phyloP scores from a whole-genome alignment of 2,329 filamentous ascomycete genomes.

The Exserohilum turcica region DNA sequence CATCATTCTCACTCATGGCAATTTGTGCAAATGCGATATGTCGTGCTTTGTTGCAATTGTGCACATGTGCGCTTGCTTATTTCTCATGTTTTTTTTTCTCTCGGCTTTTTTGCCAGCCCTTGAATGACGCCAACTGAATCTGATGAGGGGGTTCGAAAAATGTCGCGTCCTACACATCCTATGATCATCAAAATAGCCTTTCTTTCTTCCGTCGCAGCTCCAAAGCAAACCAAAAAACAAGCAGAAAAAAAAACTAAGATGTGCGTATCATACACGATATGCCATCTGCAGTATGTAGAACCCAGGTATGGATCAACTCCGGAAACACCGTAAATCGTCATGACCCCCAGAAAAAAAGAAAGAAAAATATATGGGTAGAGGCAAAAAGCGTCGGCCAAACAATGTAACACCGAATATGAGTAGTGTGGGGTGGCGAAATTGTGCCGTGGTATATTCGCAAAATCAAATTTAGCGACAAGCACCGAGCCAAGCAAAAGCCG shows the following conservation, averaged over 20 bases:
- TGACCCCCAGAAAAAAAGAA: not conserved
- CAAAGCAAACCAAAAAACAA: not conserved
- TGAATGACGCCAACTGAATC: too few relatives aligned
- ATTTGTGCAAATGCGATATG: too few relatives aligned
- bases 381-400: not conserved
- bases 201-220: not conserved
- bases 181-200: too few relatives aligned
- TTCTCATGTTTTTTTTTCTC: too few relatives aligned
- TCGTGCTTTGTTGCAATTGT: too few relatives aligned
- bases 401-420: not conserved
- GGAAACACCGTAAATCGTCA: not conserved
- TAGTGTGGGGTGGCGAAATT: conserved; percentile 2
- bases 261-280: not conserved
- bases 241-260: not conserved
- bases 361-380: not conserved
- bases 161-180: too few relatives aligned
- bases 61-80: too few relatives aligned
- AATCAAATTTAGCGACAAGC: conserved; percentile 10
- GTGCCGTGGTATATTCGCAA: conserved; percentile 15
- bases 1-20: too few relatives aligned
- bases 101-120: too few relatives aligned
- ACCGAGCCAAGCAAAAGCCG: conserved; percentile 1
- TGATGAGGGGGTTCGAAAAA: too few relatives aligned
- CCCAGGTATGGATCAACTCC: not conserved
- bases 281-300: conserved; percentile 1